These are phyloP conservation scores for Chamaenerion angustifolium DNA, from an alignment of 345 rosid genomes.

Conservation along the genomic window DNA sequence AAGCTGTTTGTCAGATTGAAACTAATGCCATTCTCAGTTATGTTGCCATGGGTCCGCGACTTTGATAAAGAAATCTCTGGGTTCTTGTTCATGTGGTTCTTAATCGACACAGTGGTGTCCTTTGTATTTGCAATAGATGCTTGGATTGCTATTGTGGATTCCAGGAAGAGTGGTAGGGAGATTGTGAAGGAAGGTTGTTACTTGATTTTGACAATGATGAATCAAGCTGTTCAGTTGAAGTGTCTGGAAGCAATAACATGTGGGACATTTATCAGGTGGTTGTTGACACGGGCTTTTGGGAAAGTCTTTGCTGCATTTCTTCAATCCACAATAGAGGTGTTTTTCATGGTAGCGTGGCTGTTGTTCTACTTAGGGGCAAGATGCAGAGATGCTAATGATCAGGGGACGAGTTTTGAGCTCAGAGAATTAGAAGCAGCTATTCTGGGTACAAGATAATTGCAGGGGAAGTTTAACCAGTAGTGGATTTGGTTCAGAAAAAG, in stretches of 20 bases:
- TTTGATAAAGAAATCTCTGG: constrained; percentile 83
- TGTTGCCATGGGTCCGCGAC: constrained; percentile 74
- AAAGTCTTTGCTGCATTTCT: constrained; percentile 38
- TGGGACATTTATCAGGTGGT: constrained; percentile 58
- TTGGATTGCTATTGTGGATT: constrained; percentile 74
- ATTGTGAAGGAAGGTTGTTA: constrained; percentile 80
- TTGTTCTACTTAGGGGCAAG: constrained; percentile 63
- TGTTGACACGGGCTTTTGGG: constrained; percentile 35
- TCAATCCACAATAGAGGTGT: constrained; percentile 75
- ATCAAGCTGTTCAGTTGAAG: constrained; percentile 68
- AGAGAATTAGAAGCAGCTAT: constrained; percentile 71
- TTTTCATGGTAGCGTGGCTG: constrained; percentile 84
- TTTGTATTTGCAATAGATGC: constrained; percentile 65
- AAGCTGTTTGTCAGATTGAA: constrained; percentile 76
- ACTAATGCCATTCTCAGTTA: constrained; percentile 79
- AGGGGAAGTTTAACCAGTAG: no score
- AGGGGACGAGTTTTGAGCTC: constrained; percentile 67
- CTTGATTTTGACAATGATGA: constrained; percentile 52
- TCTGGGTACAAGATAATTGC: constrained; percentile 51
- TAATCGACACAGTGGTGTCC: constrained; percentile 51
- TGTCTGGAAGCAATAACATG: constrained; percentile 71
- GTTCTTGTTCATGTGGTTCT: constrained; percentile 71
- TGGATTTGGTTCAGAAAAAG: no score
- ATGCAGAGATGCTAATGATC: constrained; percentile 55
- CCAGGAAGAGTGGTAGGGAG: constrained; percentile 75